These are phyloP conservation scores for Colletotrichum acutatum DNA, from an alignment of 2,329 filamentous ascomycete genomes.

Conservation along the genomic window DNA sequence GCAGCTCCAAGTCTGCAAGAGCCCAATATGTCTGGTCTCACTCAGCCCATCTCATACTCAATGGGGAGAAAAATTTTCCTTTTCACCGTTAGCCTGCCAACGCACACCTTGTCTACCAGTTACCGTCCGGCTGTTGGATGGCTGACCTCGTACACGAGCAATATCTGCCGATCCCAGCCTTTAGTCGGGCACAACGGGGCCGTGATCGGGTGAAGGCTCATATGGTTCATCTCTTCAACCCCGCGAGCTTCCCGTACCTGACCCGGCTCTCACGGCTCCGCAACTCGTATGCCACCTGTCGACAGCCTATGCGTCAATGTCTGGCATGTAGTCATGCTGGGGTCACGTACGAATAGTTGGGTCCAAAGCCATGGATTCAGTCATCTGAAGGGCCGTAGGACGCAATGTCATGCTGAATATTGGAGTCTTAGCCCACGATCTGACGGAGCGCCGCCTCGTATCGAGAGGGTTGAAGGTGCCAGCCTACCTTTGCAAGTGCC, in stretches of 20 bases:
- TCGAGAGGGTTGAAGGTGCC: conserved; percentile 4
- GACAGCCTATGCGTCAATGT: not conserved
- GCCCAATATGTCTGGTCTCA: conserved; percentile 21
- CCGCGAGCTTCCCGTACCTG: not conserved
- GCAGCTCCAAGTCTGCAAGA: conserved; percentile 24
- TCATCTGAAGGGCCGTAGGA: not conserved
- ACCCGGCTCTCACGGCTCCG: not conserved
- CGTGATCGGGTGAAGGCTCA: conserved; percentile 8
- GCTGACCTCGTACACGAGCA: conserved; percentile 9
- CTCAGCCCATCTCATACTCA: conserved; percentile 28
- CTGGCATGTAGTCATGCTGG: not conserved
- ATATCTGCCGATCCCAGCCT: conserved; percentile 20
- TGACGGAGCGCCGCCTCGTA: conserved; percentile 22
- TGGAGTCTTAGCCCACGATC: not conserved
- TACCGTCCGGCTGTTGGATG: conserved; percentile 1
- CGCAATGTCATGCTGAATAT: conserved; percentile 1
- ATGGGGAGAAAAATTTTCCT: conserved; percentile 1
- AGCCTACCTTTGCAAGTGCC: conserved; percentile 8
- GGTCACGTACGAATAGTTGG: not conserved
- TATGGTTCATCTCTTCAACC: not conserved
- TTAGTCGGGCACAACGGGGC: conserved; percentile 11
- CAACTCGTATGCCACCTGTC: conserved; percentile 6
- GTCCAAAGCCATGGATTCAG: conserved; percentile 14
- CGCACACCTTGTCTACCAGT: conserved; percentile 10
- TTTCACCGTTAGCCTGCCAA: conserved; percentile 28